These are phyloP conservation scores for Amaranthus cruentus DNA, from an alignment of 148 eudicot genomes.

Conservation along the genomic window DNA sequence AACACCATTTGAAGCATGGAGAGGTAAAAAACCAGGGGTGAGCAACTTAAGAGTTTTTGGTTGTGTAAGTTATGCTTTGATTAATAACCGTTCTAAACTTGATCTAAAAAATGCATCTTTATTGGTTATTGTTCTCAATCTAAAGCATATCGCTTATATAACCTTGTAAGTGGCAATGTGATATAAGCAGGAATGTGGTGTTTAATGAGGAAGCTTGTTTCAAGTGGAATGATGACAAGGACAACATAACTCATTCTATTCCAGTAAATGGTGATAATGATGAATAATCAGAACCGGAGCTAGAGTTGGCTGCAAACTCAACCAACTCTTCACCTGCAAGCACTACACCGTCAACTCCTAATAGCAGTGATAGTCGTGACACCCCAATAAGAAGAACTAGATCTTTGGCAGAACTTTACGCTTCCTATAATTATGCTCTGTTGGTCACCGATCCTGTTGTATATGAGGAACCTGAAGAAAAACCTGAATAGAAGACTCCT, in stretches of 20 bases:
- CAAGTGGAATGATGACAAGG: too few relatives aligned
- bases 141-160: too few relatives aligned
- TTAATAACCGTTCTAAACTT: too few relatives aligned
- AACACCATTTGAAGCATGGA: too few relatives aligned
- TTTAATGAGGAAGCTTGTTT: not conserved
- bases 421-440: not conserved
- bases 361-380: not conserved
- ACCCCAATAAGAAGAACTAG: not conserved
- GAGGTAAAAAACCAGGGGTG: too few relatives aligned
- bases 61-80: too few relatives aligned
- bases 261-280: not conserved
- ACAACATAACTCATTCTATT: not conserved
- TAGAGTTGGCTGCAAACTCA: not conserved
- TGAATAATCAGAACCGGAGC: not conserved
- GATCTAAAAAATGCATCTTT: too few relatives aligned
- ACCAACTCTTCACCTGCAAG: not conserved
- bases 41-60: too few relatives aligned
- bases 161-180: not conserved
- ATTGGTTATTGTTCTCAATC: too few relatives aligned
- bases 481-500: not conserved
- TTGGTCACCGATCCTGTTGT: not conserved
- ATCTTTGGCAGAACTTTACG: not conserved
- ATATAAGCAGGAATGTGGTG: not conserved
- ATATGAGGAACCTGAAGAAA: not conserved
- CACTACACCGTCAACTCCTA: not conserved